Percentiles rank a stretch among this genome's conserved stretches.
These are phyloP conservation scores for Leishmania major DNA, from an alignment of 208 protist species.

Conservation along the genomic window DNA sequence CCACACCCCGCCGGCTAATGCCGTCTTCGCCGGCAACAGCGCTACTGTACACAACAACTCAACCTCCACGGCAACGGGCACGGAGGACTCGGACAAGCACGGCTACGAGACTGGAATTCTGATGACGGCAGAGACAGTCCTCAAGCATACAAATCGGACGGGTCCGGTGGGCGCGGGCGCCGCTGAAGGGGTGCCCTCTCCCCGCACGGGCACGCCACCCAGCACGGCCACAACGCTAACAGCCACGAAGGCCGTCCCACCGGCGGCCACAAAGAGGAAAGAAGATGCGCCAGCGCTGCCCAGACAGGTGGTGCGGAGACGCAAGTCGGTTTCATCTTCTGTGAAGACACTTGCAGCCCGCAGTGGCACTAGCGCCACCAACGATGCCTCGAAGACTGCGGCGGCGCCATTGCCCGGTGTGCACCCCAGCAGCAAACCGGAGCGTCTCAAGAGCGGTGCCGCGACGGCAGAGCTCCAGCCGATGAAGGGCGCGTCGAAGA, in stretches of 20 bases:
- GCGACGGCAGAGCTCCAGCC: neutral
- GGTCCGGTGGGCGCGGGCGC: neutral
- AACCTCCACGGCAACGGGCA: neutral
- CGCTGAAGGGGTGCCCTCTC: neutral
- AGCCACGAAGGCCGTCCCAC: neutral
- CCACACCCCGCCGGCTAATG: neutral
- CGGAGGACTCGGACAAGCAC: constrained; percentile 10
- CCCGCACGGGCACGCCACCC: neutral
- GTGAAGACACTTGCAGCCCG: neutral
- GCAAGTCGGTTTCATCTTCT: neutral
- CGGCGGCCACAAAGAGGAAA: neutral
- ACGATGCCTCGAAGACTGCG: neutral
- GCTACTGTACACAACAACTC: neutral
- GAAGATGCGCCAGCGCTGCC: neutral
- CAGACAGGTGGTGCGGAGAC: too few species aligned
- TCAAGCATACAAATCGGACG: neutral
- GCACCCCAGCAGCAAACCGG: neutral
- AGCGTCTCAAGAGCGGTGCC: neutral
- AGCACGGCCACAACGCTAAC: neutral
- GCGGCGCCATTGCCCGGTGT: neutral
- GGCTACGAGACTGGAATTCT: neutral
- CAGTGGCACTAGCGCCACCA: neutral
- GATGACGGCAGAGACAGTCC: constrained; percentile 7
- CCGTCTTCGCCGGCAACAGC: constrained; percentile 1
- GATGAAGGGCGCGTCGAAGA: neutral